phyloP scores from a whole-genome alignment of 192 early-diverging fungal species.

The Coemansia sp. region DNA sequence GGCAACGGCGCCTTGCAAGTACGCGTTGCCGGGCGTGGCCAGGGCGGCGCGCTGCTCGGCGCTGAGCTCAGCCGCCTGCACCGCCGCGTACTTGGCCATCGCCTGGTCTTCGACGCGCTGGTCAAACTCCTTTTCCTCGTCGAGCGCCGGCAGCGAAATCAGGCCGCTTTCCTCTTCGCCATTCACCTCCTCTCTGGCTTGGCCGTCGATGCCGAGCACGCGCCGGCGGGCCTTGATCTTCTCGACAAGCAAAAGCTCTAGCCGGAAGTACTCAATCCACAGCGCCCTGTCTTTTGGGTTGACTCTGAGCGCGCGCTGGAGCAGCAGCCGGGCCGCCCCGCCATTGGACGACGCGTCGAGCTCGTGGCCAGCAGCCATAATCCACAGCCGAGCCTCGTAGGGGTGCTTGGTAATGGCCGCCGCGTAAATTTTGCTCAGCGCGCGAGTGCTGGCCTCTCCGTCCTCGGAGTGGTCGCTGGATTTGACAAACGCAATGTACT shows the following conservation, averaged over 20 bases:
- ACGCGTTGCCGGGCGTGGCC: slow-evolving; percentile 59
- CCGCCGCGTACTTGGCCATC: slow-evolving; percentile 39
- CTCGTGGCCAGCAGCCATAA: slow-evolving; percentile 90
- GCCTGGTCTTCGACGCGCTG: slow-evolving; percentile 50
- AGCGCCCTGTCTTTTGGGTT: slow-evolving; percentile 72
- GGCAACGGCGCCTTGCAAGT: slow-evolving; percentile 76
- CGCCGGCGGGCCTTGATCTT: slow-evolving; percentile 82
- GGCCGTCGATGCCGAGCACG: slow-evolving; percentile 71
- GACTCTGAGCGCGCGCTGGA: slow-evolving; percentile 86
- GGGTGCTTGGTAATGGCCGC: slow-evolving; percentile 90
- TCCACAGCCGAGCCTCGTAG: slow-evolving; percentile 81
- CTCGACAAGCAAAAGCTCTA: slow-evolving; percentile 88
- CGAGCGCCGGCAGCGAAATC: slow-evolving; percentile 62
- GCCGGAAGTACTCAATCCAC: slow-evolving; percentile 93
- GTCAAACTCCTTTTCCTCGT: slow-evolving; percentile 57
- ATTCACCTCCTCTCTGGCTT: slow-evolving; percentile 38
- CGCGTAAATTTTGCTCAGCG: slow-evolving; percentile 76
- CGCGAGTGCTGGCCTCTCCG: slow-evolving; percentile 44
- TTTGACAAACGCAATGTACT: slow-evolving; percentile 88
- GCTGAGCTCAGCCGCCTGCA: slow-evolving; percentile 20
- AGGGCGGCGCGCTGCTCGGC: slow-evolving; percentile 56
- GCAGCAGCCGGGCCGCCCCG: slow-evolving; percentile 72
- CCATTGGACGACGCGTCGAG: slow-evolving; percentile 84
- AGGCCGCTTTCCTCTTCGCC: slow-evolving; percentile 42
- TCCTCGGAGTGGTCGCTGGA: slow-evolving; percentile 24